Evolutionary conservation across 2,329 filamentous ascomycete genomes (phyloP).

Genomic region (Monosporascus cannonballus): DNA sequence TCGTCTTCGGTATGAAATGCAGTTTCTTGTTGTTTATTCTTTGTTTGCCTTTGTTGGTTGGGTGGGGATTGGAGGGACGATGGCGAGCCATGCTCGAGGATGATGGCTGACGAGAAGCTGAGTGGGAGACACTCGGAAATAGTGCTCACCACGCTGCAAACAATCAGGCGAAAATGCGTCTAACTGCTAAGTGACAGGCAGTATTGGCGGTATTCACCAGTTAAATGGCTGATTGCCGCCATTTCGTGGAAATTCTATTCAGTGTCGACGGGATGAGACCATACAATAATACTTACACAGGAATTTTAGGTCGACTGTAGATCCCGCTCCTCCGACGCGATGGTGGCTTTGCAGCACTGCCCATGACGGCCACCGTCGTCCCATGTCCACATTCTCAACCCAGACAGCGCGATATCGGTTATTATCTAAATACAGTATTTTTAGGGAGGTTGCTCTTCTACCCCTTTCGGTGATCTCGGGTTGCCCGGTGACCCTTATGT

Average conservation of each 20-base stretch:
- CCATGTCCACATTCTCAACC: not conserved
- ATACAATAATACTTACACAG: not conserved
- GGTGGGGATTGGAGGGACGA: not conserved
- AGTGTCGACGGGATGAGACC: not conserved
- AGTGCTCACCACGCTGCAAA: not conserved
- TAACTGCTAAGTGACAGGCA: not conserved
- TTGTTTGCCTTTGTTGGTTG: not conserved
- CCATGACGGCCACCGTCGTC: not conserved
- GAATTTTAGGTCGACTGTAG: not conserved
- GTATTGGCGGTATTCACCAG: not conserved
- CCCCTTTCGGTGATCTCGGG: not conserved
- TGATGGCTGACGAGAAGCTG: not conserved
- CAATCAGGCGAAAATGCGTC: not conserved
- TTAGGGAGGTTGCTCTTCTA: not conserved
- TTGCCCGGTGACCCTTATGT: no score
- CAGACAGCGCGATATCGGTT: not conserved
- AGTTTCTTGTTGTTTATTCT: not conserved
- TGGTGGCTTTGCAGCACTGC: not conserved
- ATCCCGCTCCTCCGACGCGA: not conserved
- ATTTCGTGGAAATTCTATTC: not conserved
- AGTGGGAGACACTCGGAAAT: not conserved
- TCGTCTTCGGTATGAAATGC: not conserved
- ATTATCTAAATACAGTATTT: not conserved
- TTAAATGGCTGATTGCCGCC: not conserved
- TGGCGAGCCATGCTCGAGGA: not conserved